Evolutionary conservation across 768 basidiomycete genomes (phyloP).

Genomic region (Tubosaeta brunneosetosa): DNA sequence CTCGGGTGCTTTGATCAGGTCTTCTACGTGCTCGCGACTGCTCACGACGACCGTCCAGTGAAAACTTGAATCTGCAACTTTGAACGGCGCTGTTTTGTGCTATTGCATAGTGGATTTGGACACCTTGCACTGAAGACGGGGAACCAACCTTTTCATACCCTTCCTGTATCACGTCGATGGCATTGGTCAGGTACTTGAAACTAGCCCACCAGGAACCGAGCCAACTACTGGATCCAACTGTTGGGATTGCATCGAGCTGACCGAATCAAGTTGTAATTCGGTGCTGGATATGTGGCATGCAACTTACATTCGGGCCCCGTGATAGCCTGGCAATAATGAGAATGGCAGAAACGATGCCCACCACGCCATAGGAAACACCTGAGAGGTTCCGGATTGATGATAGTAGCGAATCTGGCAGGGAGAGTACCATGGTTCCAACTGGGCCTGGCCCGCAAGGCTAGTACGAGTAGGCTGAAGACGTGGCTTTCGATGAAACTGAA

Average conservation of each 20-base stretch:
- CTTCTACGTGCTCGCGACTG: constrained; percentile 31
- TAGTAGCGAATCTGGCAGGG: neutral
- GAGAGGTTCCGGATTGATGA: neutral
- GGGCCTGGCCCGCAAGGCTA: too few relatives aligned
- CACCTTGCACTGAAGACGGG: neutral
- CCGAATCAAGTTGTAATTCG: neutral
- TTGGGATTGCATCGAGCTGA: constrained; percentile 26
- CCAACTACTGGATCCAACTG: constrained; percentile 21
- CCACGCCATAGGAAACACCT: neutral
- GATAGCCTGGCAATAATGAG: neutral
- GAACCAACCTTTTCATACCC: constrained; percentile 27
- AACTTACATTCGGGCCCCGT: neutral
- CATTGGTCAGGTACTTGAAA: constrained; percentile 15
- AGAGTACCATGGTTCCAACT: neutral
- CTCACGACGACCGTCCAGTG: constrained; percentile 39
- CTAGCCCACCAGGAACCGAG: constrained; percentile 26
- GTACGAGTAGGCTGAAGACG: too few relatives aligned
- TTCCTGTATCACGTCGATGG: constrained; percentile 21
- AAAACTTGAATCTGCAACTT: constrained; percentile 16
- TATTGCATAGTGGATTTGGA: neutral
- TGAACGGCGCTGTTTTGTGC: constrained; percentile 28
- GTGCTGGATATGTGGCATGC: neutral
- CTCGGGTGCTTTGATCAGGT: constrained; percentile 37
- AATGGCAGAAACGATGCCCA: neutral
- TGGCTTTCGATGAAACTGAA: too few relatives aligned